Base-by-base conservation (phyloP, 2,329 filamentous ascomycete species). In the Epichloe hybrida region DNA sequence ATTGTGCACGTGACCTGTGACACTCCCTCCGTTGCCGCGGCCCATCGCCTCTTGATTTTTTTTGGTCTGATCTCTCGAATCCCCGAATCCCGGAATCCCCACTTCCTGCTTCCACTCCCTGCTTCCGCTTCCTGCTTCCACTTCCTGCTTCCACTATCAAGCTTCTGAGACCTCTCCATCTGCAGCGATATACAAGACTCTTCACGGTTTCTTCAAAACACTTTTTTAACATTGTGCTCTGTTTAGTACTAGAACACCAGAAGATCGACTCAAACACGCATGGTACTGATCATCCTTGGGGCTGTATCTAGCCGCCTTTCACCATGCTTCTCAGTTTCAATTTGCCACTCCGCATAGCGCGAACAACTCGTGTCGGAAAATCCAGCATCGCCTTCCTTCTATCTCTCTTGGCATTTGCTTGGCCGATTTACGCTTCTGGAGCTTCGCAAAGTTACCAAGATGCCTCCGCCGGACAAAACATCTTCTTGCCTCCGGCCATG, bases 341-440 rank as follows among this genome's bases (percentile, higher is more conserved):
- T 9, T 21, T 12, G 27, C 27, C 44, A 31, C 44, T 34, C 31
- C 20, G 9, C 44, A 21, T 13, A 7, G 5, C 31, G 15, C 37
- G 35, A n/a, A 80, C 76, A 69, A 68, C 64, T 57, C 85, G 83
- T 60, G 71, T 77, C 50, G 75, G 75, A 66, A 77, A 76, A 69
- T 76, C 84, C 57, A 83, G 83, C 13, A 76, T 80, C 50, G 72
- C 73, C 42, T 65, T 84, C 46, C 68, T 88, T 53, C 68, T 88
- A 55, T 83, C 81, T 23, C 81, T 86, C 67, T 75, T 88, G 49
- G 80, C 81, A 57, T 67, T 81, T 59, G 72, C 76, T 20, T 69
- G 20, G 21, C 41, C 67, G 52, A 66, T 72, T 20, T 61, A 69
- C 21, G 61, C 68, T 43, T 65, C 67, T 45, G 27, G 12, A 4